Percentiles rank a stretch among this genome's conserved stretches.
Conservation (phyloP, 441 rosid species). For the Erysimum pusillum region DNA sequence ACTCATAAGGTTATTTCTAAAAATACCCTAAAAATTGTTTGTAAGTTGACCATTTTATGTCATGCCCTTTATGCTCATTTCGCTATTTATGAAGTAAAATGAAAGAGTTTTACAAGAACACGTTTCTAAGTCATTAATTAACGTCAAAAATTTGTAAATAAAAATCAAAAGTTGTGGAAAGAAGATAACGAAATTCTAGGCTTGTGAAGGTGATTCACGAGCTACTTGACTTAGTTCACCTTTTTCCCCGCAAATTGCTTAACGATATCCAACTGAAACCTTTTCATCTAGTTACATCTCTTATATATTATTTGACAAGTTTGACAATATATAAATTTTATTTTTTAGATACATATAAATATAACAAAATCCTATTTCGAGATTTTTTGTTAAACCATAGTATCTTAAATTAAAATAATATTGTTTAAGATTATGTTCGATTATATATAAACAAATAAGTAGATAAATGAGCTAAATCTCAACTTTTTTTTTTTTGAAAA, state of each 20-base stretch:
- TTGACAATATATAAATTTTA: too few species aligned
- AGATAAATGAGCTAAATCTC: not conserved
- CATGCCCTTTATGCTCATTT: not conserved
- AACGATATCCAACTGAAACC: not conserved
- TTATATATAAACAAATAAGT: not conserved
- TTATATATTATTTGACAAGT: too few species aligned
- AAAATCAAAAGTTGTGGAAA: conserved; percentile 9
- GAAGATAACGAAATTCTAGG: conserved; percentile 32
- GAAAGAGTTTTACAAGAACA: conserved; percentile 21
- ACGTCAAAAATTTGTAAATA: not conserved
- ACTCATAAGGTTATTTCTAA: too few species aligned
- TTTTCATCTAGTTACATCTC: not conserved
- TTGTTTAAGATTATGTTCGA: not conserved
- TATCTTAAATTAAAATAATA: too few species aligned
- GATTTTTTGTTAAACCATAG: too few species aligned
- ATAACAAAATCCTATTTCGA: too few species aligned
- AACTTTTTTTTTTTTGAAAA: too few species aligned
- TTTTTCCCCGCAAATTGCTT: conserved; percentile 16
- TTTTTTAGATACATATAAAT: too few species aligned
- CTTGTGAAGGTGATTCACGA: conserved; percentile 23
- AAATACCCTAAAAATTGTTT: too few species aligned
- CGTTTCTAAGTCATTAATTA: conserved; percentile 22
- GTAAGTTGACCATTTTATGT: too few species aligned
- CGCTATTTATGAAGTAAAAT: not conserved
- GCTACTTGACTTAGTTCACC: not conserved